Evolutionary conservation across 2,329 filamentous ascomycete species (phyloP).

Genomic region (Podosphaera xanthii): DNA sequence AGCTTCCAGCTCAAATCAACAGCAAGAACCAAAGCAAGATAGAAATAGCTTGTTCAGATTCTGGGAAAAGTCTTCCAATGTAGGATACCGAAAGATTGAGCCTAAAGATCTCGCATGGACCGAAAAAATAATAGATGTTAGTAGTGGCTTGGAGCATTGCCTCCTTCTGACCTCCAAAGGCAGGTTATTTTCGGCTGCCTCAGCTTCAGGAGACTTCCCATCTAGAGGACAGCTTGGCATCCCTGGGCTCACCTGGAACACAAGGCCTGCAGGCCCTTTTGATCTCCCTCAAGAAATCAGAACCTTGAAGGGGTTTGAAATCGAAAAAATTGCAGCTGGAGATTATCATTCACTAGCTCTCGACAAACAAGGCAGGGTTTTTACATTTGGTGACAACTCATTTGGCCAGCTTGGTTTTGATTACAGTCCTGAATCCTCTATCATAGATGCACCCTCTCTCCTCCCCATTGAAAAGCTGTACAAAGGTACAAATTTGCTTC

Average conservation of each 20-base stretch:
- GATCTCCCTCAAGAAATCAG: conserved; percentile 65
- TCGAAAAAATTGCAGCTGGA: conserved; percentile 56
- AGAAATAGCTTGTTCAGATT: conserved; percentile 51
- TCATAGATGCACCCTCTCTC: conserved; percentile 45
- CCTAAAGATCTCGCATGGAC: conserved; percentile 40
- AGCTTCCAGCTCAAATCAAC: conserved; percentile 49
- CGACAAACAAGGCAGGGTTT: conserved; percentile 54
- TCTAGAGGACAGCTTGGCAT: conserved; percentile 70
- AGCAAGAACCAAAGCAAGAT: conserved; percentile 35
- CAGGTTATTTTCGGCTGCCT: conserved; percentile 71
- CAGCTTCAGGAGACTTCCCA: conserved; percentile 57
- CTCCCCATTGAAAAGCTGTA: conserved; percentile 55
- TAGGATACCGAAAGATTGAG: conserved; percentile 53
- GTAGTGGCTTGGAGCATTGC: conserved; percentile 64
- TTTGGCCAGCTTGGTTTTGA: conserved; percentile 80
- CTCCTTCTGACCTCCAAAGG: conserved; percentile 67
- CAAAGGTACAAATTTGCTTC: conserved; percentile 33
- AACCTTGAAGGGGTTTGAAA: conserved; percentile 45
- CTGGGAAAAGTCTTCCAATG: conserved; percentile 32
- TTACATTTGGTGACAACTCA: conserved; percentile 78
- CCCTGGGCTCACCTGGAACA: conserved; percentile 59
- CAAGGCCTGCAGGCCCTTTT: conserved; percentile 52
- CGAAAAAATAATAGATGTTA: conserved; percentile 53
- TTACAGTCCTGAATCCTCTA: conserved; percentile 34
- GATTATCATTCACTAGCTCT: conserved; percentile 69